A percentile compares a stretch with the other conserved stretches of the same genome.
Evolutionary conservation across 306 rosid genomes (phyloP).

Genomic region (Cucumis melo): DNA sequence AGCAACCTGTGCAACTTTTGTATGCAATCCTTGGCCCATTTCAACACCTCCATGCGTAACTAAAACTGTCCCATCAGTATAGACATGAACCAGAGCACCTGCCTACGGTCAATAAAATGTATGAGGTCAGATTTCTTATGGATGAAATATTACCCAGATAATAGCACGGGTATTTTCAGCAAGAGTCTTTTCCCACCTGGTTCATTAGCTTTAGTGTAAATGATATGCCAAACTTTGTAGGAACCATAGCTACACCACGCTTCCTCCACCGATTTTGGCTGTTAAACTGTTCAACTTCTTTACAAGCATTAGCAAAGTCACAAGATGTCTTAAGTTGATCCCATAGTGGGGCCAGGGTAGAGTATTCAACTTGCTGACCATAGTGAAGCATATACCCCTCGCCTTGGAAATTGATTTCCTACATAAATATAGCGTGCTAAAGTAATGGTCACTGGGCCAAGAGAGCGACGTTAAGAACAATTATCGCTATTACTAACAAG

Average conservation of each 20-base stretch:
- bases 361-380: conserved; percentile 61
- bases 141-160: neutral
- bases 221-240: conserved; percentile 91
- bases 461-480: conserved; percentile 7
- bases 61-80: conserved; percentile 95
- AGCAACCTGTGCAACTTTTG: conserved; percentile 92
- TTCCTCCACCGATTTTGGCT: conserved; percentile 66
- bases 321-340: conserved; percentile 61
- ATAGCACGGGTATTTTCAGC: neutral
- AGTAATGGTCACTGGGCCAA: neutral
- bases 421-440: conserved; percentile 11
- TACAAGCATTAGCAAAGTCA: conserved; percentile 44
- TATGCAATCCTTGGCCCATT: conserved; percentile 98
- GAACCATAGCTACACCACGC: conserved; percentile 87
- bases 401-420: conserved; percentile 89
- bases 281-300: conserved; percentile 59
- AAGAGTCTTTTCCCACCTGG: conserved; percentile 41
- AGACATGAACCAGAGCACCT: conserved; percentile 94
- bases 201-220: conserved; percentile 77
- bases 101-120: conserved; percentile 43
- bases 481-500: conserved; percentile 7
- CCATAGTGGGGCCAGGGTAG: conserved; percentile 68
- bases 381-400: conserved; percentile 74
- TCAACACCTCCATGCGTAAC: conserved; percentile 96
- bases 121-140: neutral